Evolutionary conservation across 352 stramenopile species (phyloP), one percentile per base, ranked within the genome.

Genomic region (Heterotrichella gracilis): DNA sequence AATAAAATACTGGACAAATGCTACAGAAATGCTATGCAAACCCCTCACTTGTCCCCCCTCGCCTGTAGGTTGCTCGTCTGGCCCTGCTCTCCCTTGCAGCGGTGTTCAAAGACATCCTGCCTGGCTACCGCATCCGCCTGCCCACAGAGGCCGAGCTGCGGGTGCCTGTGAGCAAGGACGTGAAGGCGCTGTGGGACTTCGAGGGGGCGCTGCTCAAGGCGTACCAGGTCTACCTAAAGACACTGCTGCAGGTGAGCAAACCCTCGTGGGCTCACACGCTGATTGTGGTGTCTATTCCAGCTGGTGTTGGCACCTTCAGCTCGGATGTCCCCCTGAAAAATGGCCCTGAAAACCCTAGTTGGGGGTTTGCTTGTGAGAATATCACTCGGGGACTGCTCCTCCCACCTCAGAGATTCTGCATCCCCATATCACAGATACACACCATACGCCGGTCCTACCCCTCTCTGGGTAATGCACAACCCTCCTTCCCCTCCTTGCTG

Each of bases 31-130:
- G n/a, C n/a, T n/a, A n/a, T n/a, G n/a, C n/a, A n/a, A n/a, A n/a
- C n/a, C n/a, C n/a, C n/a, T n/a, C n/a, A n/a, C n/a, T n/a, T n/a
- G n/a, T n/a, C n/a, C n/a, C n/a, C n/a, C n/a, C n/a, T n/a, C n/a
- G n/a, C n/a, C n/a, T n/a, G n/a, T n/a, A n/a, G n/a, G n/a, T n/a
- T n/a, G n/a, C n/a, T n/a, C n/a, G n/a, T n/a, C 63, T 73, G n/a
- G 24, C 22, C 22, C 32, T 73, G 22, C 40, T 73, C 14, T 73
- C 70, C 20, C 40, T 73, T 14, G 32, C 69, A 24, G 70, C 70
- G 13, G 70, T 73, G 2, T 73, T 71, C 21, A 72, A 71, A 21
- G 70, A 73, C 25, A 73, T 73, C 22, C 22, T 73, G 0, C 70
- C 70, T 3, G 41, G 68, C 2, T 73, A 69, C 53, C 70, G 70